Evolutionary conservation across 495 filamentous ascomycete genomes (phyloP), one percentile per base, ranked within the genome.

Genomic region (Jackrogersella multiformis): DNA sequence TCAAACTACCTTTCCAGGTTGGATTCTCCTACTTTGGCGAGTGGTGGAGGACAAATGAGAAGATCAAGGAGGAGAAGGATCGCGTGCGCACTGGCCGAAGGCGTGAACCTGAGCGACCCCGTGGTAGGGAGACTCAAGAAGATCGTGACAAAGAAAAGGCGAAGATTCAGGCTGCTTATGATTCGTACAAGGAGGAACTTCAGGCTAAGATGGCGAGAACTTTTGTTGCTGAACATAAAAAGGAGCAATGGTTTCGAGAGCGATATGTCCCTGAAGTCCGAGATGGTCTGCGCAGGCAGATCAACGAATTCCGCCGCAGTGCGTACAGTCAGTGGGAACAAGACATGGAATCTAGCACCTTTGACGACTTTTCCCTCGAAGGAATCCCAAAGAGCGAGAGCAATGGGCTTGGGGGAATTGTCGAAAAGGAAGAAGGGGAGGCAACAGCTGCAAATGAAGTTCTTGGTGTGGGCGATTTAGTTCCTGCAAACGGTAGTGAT

Each of bases 221-320:
- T 1, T 98, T 99, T 71, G 95, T 99, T 18, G 87, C 89, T 26
- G 88, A 91, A 48, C 95, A 98, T 75, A 96, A 95, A 71, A 84
- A 85, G 12, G 95, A 98, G 68, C 94, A 98, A 71, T 99, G 95
- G 95, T 99, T 99, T 79, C 92, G 89, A 64, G 95, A 99, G 78
- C 89, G 92, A 51, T 99, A 99, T 70, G 85, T 95, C 57, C 85
- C 93, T 3, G 93, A 95, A 55, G 85, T 91, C 54, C 81, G 89
- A 30, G 90, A 92, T 64, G 77, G 80, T 1, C 84, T 97, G 48
- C 89, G 88, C 38, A 75, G 78, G 45, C 85, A 89, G 46, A 80
- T 97, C 30, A 88, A 87, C 72, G 88, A 90, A 10, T 93, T 92
- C 71, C 88, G 95, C 5, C 85, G 86, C 23, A 86, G 83, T 13